Conservation (phyloP, 169 alveolate species). For the Eimeria acervulina region DNA sequence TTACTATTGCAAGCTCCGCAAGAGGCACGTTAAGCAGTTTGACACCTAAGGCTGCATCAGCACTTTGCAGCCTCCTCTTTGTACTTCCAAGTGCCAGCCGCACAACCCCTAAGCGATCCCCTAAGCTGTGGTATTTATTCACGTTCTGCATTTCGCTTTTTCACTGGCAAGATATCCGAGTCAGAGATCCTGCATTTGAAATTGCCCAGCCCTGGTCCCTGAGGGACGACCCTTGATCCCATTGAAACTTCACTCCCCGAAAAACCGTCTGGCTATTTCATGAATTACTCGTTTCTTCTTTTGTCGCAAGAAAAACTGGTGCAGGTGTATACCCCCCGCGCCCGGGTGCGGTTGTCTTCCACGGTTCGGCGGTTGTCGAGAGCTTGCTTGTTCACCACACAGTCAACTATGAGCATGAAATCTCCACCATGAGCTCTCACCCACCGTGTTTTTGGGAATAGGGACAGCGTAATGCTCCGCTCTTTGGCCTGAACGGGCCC, state of each 20-base stretch:
- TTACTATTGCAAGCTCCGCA: slow-evolving; percentile 47
- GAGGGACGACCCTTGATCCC: neutral
- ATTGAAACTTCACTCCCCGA: neutral
- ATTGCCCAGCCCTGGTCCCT: neutral
- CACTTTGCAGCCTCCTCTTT: slow-evolving; percentile 17
- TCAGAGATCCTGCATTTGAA: neutral
- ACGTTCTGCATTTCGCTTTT: neutral
- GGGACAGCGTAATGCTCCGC: neutral
- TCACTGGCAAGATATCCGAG: neutral
- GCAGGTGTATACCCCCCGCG: neutral
- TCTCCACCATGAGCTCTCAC: neutral
- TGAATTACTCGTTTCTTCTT: neutral
- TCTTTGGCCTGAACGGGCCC: neutral
- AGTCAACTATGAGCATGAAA: neutral
- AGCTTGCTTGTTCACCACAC: neutral
- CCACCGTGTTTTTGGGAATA: neutral
- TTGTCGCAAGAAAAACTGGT: neutral
- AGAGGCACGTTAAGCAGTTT: slow-evolving; percentile 75
- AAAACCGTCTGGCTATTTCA: neutral
- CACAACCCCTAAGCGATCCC: neutral
- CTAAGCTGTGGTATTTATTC: neutral
- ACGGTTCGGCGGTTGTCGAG: neutral
- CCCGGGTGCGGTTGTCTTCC: neutral
- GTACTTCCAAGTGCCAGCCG: neutral
- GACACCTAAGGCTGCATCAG: slow-evolving; percentile 19